A percentile compares a stretch with the other conserved stretches of the same genome.
phyloP scores from a whole-genome alignment of 1,139 yeast species.

The Magnusiomyces sp. region DNA sequence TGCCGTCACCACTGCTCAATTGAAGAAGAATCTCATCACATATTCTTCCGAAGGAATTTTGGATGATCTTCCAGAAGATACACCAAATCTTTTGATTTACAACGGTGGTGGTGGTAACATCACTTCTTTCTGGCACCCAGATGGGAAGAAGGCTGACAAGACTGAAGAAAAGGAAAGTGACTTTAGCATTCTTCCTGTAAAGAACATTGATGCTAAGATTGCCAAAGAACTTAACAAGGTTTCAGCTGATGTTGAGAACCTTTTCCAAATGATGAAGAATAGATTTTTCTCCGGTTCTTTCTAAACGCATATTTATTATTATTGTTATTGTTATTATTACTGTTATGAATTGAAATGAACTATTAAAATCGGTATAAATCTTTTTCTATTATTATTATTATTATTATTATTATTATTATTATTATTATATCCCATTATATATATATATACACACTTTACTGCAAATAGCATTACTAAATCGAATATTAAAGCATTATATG shows the following conservation, averaged over 20 bases:
- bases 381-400: background rate
- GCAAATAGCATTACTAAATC: too few species aligned
- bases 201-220: constrained; percentile 16
- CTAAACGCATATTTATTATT: background rate
- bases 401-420: background rate
- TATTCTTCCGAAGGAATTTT: constrained; percentile 68
- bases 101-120: constrained; percentile 89
- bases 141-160: constrained; percentile 10
- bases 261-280: constrained; percentile 20
- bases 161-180: constrained; percentile 14
- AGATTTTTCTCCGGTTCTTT: constrained; percentile 1
- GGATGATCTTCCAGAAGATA: constrained; percentile 64
- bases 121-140: constrained; percentile 53
- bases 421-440: too few species aligned
- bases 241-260: constrained; percentile 18
- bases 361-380: background rate
- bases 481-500: too few species aligned
- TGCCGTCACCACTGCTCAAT: constrained; percentile 66
- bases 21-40: constrained; percentile 78
- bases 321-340: background rate
- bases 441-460: too few species aligned
- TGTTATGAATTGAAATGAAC: background rate
- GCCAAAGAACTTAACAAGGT: constrained; percentile 20
- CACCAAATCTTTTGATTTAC: constrained; percentile 84
- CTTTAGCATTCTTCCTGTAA: constrained; percentile 22